A percentile compares a stretch with the other conserved stretches of the same genome.
Conservation (phyloP, 768 basidiomycete genomes). For the Amanita rimosa region DNA sequence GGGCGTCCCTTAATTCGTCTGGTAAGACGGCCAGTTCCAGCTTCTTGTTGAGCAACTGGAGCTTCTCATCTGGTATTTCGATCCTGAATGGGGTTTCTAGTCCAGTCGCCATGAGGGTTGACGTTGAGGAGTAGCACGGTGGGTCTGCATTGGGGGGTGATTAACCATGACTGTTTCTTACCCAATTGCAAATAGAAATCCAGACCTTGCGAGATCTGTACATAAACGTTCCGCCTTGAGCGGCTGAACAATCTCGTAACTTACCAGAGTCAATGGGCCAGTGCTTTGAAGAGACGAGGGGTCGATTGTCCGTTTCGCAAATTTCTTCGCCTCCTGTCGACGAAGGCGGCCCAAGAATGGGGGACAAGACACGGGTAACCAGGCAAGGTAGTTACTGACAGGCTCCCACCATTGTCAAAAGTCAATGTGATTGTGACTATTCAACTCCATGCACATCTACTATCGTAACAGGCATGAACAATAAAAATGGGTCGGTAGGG, state of each 20-base stretch:
- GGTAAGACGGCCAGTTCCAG: constrained; percentile 29
- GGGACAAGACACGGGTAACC: neutral
- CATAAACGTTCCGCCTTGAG: neutral
- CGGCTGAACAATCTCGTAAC: neutral
- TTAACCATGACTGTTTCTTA: no score
- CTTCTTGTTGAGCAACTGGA: constrained; percentile 24
- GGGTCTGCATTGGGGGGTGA: neutral
- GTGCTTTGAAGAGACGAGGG: neutral
- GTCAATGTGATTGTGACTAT: neutral
- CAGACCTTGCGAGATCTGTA: neutral
- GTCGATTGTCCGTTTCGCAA: neutral
- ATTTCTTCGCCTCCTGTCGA: neutral
- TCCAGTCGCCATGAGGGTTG: neutral
- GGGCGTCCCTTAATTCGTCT: constrained; percentile 27
- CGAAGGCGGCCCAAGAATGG: neutral
- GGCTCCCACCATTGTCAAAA: neutral
- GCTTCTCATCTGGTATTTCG: constrained; percentile 21
- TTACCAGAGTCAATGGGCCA: neutral
- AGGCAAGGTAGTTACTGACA: neutral
- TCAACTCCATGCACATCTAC: neutral
- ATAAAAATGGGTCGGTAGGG: neutral
- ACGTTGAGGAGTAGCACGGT: no score
- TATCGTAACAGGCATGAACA: neutral
- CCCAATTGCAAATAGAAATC: no score
- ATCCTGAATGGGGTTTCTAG: constrained; percentile 28